These are phyloP conservation scores for Termitomyces sp. DNA, from an alignment of 768 basidiomycete genomes.

Conservation along the genomic window DNA sequence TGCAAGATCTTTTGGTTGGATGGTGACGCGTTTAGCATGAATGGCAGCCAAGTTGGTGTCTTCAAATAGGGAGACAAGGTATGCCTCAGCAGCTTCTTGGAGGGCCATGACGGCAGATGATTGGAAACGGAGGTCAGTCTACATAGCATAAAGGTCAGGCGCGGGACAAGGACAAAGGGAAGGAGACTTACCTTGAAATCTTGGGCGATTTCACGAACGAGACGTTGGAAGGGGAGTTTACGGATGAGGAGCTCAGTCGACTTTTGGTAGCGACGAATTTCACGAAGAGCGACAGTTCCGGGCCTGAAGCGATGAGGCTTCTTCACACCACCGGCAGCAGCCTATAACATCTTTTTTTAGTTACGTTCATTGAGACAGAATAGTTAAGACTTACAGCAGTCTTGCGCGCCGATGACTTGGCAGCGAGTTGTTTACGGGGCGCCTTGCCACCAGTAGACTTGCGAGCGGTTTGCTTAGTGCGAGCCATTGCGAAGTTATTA, in stretches of 20 bases:
- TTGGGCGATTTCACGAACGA: slow-evolving; percentile 88
- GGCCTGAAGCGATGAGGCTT: slow-evolving; percentile 87
- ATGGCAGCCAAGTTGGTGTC: slow-evolving; percentile 85
- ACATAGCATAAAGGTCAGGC: slow-evolving; percentile 2
- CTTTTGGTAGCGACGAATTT: slow-evolving; percentile 87
- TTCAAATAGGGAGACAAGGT: slow-evolving; percentile 76
- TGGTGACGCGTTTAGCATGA: slow-evolving; percentile 83
- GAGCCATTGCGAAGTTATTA: slow-evolving; percentile 52
- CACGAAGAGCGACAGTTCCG: slow-evolving; percentile 87
- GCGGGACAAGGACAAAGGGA: background rate
- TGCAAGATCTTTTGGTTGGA: slow-evolving; percentile 85
- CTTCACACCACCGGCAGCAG: slow-evolving; percentile 84
- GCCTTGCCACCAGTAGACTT: slow-evolving; percentile 82
- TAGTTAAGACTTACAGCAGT: slow-evolving; percentile 42
- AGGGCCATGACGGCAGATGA: slow-evolving; percentile 86
- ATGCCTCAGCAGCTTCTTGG: slow-evolving; percentile 84
- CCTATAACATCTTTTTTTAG: slow-evolving; percentile 21
- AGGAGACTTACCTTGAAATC: slow-evolving; percentile 70
- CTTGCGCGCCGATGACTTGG: slow-evolving; percentile 63
- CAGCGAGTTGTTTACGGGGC: slow-evolving; percentile 71
- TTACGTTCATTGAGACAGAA: no score
- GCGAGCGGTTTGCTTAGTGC: slow-evolving; percentile 84
- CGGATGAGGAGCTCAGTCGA: slow-evolving; percentile 85
- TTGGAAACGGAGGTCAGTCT: slow-evolving; percentile 88
- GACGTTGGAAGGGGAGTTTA: slow-evolving; percentile 88